Percentiles rank a stretch among this genome's conserved stretches.
These are phyloP conservation scores for Mayamaea pseudoterrestris DNA, from an alignment of 108 stramenopile species.

Conservation along the genomic window DNA sequence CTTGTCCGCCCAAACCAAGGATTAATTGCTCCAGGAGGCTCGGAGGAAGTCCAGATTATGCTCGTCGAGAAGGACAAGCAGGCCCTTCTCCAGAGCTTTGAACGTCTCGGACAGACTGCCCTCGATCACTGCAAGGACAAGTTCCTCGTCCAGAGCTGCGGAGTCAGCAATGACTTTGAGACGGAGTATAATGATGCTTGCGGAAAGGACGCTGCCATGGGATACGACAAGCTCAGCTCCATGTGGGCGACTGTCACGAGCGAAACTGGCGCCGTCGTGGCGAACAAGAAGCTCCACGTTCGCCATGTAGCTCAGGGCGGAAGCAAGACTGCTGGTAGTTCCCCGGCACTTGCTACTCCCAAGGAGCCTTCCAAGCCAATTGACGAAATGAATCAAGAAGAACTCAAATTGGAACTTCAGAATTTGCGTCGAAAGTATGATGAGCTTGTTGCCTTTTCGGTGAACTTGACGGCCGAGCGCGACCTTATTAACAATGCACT, in stretches of 20 bases:
- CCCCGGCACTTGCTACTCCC: neutral
- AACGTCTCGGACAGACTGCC: conserved; percentile 81
- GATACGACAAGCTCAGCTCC: conserved; percentile 60
- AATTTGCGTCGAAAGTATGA: conserved; percentile 85
- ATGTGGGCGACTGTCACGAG: conserved; percentile 67
- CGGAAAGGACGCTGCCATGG: conserved; percentile 21
- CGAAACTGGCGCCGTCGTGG: conserved; percentile 17
- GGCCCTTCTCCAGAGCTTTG: conserved; percentile 64
- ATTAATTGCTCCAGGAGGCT: conserved; percentile 56
- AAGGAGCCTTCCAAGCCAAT: conserved; percentile 13
- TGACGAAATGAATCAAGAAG: conserved; percentile 55
- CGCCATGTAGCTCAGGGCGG: conserved; percentile 43
- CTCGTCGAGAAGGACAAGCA: conserved; percentile 85
- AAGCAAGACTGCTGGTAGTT: neutral
- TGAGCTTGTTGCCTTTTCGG: conserved; percentile 83
- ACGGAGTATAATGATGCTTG: conserved; percentile 15
- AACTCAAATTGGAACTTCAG: conserved; percentile 53
- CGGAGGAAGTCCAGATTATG: conserved; percentile 69
- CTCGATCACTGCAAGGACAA: conserved; percentile 87
- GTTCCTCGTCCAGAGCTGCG: conserved; percentile 76
- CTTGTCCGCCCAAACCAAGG: conserved; percentile 88
- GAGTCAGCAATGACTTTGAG: conserved; percentile 39
- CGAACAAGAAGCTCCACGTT: conserved; percentile 79
- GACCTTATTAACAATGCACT: conserved; percentile 88
- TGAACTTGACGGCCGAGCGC: conserved; percentile 87